Percentiles rank a stretch among this genome's conserved stretches.
These are phyloP conservation scores for Chaetomium cochliodes DNA, from an alignment of 495 filamentous ascomycete genomes.

Conservation along the genomic window DNA sequence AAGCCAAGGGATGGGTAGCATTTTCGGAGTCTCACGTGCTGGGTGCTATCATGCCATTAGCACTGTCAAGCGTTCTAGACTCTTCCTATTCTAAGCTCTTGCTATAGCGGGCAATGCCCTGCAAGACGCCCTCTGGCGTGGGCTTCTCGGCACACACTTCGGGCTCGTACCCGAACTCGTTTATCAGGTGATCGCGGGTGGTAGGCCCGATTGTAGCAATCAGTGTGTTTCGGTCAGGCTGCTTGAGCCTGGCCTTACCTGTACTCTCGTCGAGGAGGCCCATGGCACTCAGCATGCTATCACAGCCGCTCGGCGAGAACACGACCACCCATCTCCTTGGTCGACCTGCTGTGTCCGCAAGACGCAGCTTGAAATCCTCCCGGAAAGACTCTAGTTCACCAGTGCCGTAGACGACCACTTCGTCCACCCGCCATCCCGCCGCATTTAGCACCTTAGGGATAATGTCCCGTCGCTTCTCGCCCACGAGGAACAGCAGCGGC, in stretches of 20 bases:
- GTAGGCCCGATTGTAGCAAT: constrained; percentile 93
- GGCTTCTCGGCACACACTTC: constrained; percentile 82
- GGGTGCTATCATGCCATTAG: not conserved
- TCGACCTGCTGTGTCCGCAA: constrained; percentile 42
- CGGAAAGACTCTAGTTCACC: constrained; percentile 73
- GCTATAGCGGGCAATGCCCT: constrained; percentile 60
- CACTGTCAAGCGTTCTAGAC: not conserved
- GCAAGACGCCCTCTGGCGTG: constrained; percentile 76
- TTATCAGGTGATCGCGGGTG: constrained; percentile 70
- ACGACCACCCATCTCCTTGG: constrained; percentile 76
- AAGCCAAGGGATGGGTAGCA: not conserved
- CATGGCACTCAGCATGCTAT: constrained; percentile 71
- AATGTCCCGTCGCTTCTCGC: constrained; percentile 80
- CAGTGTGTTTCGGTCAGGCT: constrained; percentile 45
- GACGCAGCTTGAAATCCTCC: constrained; percentile 55
- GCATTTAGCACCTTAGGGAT: constrained; percentile 77
- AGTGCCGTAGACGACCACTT: constrained; percentile 83
- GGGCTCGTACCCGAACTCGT: constrained; percentile 66
- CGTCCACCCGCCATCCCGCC: constrained; percentile 58
- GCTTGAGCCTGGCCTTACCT: constrained; percentile 42
- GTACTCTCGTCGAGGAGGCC: constrained; percentile 53
- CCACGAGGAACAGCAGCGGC: constrained; percentile 78
- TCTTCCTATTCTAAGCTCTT: constrained; percentile 10
- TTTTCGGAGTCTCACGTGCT: not conserved
- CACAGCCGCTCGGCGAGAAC: constrained; percentile 88